Base-by-base conservation (phyloP, 352 stramenopile species). In the Saprolegnia diclina region DNA sequence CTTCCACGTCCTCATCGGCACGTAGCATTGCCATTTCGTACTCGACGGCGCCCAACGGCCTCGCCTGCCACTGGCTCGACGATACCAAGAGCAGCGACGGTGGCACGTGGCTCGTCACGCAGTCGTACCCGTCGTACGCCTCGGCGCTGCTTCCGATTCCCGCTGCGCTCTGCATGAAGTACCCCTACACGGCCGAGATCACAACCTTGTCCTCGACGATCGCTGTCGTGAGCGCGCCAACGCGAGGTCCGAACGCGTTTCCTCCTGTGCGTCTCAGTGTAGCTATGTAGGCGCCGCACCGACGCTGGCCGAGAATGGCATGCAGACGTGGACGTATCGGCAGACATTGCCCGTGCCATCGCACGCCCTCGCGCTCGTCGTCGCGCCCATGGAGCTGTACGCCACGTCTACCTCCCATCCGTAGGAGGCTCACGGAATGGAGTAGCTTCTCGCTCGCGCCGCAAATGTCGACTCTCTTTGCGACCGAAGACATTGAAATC, bases 51-150 rank as follows among this genome's bases (percentile, higher is more conserved):
- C 13, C 16, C 24, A 19, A 5, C 13, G 44, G 35, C 5, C 26
- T 66, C 21, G 59, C 59, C 16, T 66, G 59, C 46, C 59, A 66
- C 46, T 66, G 59, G 59, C 35, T 66, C 18, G 35, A 52, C 26
- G 13, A n/a, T 5, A 54, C 46, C 24, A 54, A 54, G 46, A 54
- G 46, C 24, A 54, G 46, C 24, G 46, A 54, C 24, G 46, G 46
- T 5, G 46, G 46, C 21, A n/a, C 22, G 6, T 66, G 59, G 59
- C 59, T 66, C 46, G 13, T 66, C 59, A 66, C 59, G 5, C 59
- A 66, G 46, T 66, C 35, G 18, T 66, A 66, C 21, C 59, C 59
- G 13, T 66, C n/a, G 3, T 66, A 66, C 26, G 59, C 59, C 14
- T 14, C 59, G 22, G 22, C 13, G 18, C 21, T 66, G 13, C 35